These are phyloP conservation scores for Chamaenerion angustifolium DNA, from an alignment of 345 rosid genomes.

Conservation along the genomic window DNA sequence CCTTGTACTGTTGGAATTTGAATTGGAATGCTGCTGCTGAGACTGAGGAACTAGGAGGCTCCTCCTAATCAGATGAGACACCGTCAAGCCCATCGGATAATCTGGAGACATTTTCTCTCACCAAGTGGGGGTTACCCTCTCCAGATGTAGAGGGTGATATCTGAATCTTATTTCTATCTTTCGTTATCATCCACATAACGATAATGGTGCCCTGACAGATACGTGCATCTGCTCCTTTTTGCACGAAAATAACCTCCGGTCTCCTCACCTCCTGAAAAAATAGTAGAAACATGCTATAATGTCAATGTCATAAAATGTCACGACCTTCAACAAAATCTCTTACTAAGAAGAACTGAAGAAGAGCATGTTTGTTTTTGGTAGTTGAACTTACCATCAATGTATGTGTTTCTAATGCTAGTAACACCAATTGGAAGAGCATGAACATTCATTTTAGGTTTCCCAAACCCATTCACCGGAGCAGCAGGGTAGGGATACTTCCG, in stretches of 20 bases:
- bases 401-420: no score
- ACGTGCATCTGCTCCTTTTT: conserved; percentile 48
- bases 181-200: conserved; percentile 46
- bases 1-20: no score
- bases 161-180: conserved; percentile 25
- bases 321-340: no score
- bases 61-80: conserved; percentile 59
- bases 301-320: no score
- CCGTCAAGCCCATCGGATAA: conserved; percentile 43
- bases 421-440: no score
- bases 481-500: conserved; percentile 33
- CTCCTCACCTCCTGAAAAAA: conserved; percentile 47
- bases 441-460: conserved; percentile 30
- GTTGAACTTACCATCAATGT: no score
- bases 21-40: no score
- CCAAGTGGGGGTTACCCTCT: conserved; percentile 24
- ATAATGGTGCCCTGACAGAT: conserved; percentile 33
- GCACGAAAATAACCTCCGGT: conserved; percentile 28
- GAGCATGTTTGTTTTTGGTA: no score
- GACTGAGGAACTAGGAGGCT: no score
- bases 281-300: background rate
- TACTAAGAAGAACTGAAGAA: no score
- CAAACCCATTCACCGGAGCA: conserved; percentile 27
- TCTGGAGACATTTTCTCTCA: conserved; percentile 38
- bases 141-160: no score